These are phyloP conservation scores for Asterochloris erici DNA, from an alignment of 139 green algal species.

Conservation along the genomic window DNA sequence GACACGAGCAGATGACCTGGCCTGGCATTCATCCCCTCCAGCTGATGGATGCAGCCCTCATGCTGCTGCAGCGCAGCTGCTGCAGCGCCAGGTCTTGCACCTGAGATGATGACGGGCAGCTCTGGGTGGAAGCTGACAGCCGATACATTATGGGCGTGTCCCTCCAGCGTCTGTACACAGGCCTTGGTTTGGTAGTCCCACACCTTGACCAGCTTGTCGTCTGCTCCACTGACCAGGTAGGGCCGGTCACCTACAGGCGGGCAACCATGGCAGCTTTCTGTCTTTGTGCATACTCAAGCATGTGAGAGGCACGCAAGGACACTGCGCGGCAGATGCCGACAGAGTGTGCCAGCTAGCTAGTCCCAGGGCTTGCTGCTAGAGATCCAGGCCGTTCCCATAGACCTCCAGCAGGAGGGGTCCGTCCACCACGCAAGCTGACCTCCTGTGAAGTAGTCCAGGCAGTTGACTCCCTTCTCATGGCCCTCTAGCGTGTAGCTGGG, in stretches of 20 bases:
- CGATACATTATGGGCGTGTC: conserved; percentile 90
- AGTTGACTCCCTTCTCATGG: conserved; percentile 98
- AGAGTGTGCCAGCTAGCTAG: neutral
- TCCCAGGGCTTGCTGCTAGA: neutral
- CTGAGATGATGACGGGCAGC: conserved; percentile 93
- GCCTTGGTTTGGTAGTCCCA: conserved; percentile 99
- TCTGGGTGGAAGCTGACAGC: conserved; percentile 97
- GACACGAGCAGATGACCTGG: too few species aligned
- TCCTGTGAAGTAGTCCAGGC: conserved; percentile 96
- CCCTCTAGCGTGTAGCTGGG: conserved; percentile 99
- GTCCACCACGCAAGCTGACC: neutral
- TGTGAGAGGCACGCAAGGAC: neutral
- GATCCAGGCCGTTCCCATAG: neutral
- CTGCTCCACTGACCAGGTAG: conserved; percentile 94
- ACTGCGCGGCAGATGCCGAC: neutral
- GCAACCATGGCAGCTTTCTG: neutral
- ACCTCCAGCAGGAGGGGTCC: too few species aligned
- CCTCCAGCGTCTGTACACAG: conserved; percentile 94
- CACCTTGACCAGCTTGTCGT: conserved; percentile 84
- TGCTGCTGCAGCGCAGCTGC: too few species aligned
- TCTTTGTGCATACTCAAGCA: neutral
- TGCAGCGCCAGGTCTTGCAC: neutral
- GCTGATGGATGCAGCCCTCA: too few species aligned
- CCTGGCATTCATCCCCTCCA: too few species aligned
- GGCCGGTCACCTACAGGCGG: conserved; percentile 77